phyloP scores from a whole-genome alignment of 1,284 basidiomycete species.

The Boletellus deceptivus region DNA sequence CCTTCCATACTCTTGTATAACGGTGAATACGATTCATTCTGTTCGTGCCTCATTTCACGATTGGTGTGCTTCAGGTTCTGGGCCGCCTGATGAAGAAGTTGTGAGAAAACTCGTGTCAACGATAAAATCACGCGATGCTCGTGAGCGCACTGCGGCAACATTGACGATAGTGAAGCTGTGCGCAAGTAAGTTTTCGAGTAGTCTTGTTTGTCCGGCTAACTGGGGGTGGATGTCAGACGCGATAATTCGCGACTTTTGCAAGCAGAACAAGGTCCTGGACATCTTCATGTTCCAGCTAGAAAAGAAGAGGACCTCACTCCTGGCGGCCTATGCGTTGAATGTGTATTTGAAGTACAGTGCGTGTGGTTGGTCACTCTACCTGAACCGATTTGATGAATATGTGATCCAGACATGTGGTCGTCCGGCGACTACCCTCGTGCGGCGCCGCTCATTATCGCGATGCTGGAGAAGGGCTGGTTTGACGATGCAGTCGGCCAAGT shows the following conservation, averaged over 20 bases:
- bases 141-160: constrained; percentile 4
- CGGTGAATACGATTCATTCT: neutral
- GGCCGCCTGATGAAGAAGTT: neutral
- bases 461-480: constrained; percentile 13
- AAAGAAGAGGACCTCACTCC: neutral
- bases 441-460: neutral
- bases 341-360: neutral
- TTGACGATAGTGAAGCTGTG: constrained; percentile 12
- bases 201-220: neutral
- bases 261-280: neutral
- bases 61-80: neutral
- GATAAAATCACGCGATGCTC: neutral
- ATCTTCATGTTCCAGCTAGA: constrained; percentile 6
- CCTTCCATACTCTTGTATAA: neutral
- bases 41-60: neutral
- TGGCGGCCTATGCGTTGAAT: constrained; percentile 12
- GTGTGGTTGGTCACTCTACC: neutral
- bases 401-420: neutral
- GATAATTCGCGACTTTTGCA: neutral
- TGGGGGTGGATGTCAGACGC: neutral
- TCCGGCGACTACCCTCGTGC: neutral
- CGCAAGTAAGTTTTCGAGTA: neutral
- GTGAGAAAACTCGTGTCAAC: constrained; percentile 3
- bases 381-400: too few species aligned
- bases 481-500: constrained; percentile 13